Conservation (phyloP, 2,329 filamentous ascomycete species). For the Aspergillus pseudotamarii region DNA sequence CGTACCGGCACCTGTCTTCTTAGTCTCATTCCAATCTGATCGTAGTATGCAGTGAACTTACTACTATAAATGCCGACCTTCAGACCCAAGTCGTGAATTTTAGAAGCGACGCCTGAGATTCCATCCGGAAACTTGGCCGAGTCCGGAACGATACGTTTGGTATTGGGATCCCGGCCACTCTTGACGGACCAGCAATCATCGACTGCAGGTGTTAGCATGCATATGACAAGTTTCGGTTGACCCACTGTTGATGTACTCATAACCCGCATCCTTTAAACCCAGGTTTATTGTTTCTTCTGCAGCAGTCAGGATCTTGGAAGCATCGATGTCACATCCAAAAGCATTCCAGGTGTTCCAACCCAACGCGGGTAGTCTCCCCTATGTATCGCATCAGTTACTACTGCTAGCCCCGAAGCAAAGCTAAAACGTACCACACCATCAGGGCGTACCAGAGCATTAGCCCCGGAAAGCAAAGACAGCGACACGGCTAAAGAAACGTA, state of each 20-base stretch:
- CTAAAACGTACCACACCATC: conserved; percentile 29
- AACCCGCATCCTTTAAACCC: conserved; percentile 53
- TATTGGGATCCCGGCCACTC: conserved; percentile 44
- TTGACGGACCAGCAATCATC: conserved; percentile 65
- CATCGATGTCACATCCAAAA: conserved; percentile 52
- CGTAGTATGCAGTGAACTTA: conserved; percentile 4
- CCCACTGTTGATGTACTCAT: conserved; percentile 50
- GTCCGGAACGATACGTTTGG: conserved; percentile 51
- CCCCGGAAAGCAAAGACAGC: conserved; percentile 22
- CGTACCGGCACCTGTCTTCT: conserved; percentile 31
- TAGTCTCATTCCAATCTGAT: background rate
- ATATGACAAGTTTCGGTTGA: background rate
- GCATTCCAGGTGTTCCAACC: conserved; percentile 53
- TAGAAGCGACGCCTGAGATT: conserved; percentile 56
- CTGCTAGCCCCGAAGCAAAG: background rate
- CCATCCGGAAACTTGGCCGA: conserved; percentile 59
- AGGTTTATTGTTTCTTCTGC: conserved; percentile 49
- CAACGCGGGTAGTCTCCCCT: conserved; percentile 37
- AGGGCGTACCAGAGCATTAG: conserved; percentile 28
- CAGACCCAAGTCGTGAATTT: conserved; percentile 59
- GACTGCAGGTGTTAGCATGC: conserved; percentile 31
- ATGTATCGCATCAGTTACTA: background rate
- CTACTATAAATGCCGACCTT: conserved; percentile 67
- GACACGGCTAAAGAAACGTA: background rate
- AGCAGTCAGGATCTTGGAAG: conserved; percentile 50